Evolutionary conservation across 2,329 filamentous ascomycete genomes (phyloP).

Genomic region (Diaporthe nobilis): DNA sequence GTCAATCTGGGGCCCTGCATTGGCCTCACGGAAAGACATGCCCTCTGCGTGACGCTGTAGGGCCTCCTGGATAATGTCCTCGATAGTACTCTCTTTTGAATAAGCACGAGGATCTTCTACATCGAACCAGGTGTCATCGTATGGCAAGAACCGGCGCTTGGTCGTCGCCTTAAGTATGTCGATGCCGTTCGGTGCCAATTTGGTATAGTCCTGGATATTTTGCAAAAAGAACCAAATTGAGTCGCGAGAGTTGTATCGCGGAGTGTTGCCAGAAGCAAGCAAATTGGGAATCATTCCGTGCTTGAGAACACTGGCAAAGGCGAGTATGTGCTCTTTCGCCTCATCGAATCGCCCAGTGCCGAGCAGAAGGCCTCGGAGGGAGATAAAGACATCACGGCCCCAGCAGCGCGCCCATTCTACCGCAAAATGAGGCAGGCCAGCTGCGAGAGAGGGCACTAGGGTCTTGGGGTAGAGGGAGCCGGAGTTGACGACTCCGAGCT

Average conservation of each 20-base stretch:
- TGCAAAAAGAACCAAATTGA: slow-evolving; percentile 99
- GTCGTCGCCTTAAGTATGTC: slow-evolving; percentile 82
- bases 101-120: slow-evolving; percentile 87
- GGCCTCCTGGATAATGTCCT: slow-evolving; percentile 93
- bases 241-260: slow-evolving; percentile 95
- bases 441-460: slow-evolving; percentile 87
- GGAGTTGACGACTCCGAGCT: slow-evolving; percentile 90
- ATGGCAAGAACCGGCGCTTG: slow-evolving; percentile 89
- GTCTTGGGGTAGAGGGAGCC: slow-evolving; percentile 92
- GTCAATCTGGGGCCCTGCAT: slow-evolving; percentile 90
- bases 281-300: slow-evolving; percentile 99
- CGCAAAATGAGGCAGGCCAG: slow-evolving; percentile 93
- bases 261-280: slow-evolving; percentile 85
- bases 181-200: slow-evolving; percentile 83
- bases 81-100: slow-evolving; percentile 84
- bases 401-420: slow-evolving; percentile 96
- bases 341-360: slow-evolving; percentile 90
- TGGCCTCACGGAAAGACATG: slow-evolving; percentile 93
- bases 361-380: slow-evolving; percentile 90
- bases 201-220: slow-evolving; percentile 92
- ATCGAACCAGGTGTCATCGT: slow-evolving; percentile 95
- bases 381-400: slow-evolving; percentile 98
- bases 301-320: slow-evolving; percentile 96
- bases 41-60: slow-evolving; percentile 92
- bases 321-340: slow-evolving; percentile 93